A percentile compares a stretch with the other conserved stretches of the same genome.
phyloP scores from a whole-genome alignment of 202 grass and related monocot species.

The Setaria italica region DNA sequence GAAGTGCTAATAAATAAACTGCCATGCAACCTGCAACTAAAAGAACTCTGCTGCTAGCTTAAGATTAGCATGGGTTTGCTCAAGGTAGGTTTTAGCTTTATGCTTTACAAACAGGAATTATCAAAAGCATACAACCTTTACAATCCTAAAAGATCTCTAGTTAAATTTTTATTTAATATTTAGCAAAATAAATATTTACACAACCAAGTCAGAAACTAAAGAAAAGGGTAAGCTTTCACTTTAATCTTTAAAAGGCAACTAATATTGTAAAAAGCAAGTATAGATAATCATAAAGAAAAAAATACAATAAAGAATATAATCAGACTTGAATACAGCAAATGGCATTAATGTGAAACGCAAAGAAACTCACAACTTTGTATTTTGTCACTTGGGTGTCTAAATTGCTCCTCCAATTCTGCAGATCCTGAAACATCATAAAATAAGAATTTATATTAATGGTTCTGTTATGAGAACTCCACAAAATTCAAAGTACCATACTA shows the following conservation, averaged over 20 bases:
- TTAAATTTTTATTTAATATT: not conserved
- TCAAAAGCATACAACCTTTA: constrained; percentile 12
- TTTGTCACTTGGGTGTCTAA: constrained; percentile 83
- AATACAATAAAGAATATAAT: not conserved
- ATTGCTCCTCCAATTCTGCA: constrained; percentile 80
- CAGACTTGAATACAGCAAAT: constrained; percentile 8
- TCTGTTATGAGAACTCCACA: constrained; percentile 1
- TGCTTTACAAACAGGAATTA: not conserved
- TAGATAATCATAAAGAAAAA: not conserved
- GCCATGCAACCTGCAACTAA: not conserved
- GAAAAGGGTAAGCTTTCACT: constrained; percentile 12
- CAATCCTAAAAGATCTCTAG: not conserved
- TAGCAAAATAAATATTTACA: constrained; percentile 5
- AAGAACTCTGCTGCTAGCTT: not conserved
- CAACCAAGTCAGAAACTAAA: not conserved
- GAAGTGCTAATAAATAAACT: constrained; percentile 35
- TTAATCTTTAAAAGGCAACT: not conserved
- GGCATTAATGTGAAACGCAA: not conserved
- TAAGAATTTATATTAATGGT: not conserved
- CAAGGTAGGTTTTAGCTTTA: not conserved
- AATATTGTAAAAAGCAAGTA: constrained; percentile 25
- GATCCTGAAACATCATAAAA: constrained; percentile 56
- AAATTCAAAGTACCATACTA: not conserved
- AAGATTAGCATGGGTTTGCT: not conserved
- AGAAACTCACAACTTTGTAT: constrained; percentile 75